Evolutionary conservation across 106 monocot species (phyloP), one percentile per base, ranked within the genome.

Genomic region (Phalaenopsis aphrodite): DNA sequence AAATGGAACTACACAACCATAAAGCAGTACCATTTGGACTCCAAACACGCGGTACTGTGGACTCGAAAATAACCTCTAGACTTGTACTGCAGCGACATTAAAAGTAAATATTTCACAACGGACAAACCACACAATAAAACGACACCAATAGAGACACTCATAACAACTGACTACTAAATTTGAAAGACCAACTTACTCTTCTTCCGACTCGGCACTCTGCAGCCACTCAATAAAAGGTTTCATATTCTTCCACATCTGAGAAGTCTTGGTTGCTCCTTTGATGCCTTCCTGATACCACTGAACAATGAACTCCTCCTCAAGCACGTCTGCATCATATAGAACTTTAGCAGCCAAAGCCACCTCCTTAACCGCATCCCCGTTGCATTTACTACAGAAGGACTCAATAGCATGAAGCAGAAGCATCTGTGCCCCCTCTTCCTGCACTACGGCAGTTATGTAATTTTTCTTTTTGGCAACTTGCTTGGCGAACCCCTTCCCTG

Each of bases 211-310:
- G 0, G 87, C 89, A 57, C 41, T 94, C 87, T 86, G 88, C 3
- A 96, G 91, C 96, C 96, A 96, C 82, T 96, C 96, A 2, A 96
- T 81, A 68, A 96, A 92, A 15, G 93, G 96, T 55, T 89, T 96
- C 81, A 90, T 78, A 41, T 87, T 91, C 84, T 93, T 91, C 93
- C 87, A 86, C 4, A 88, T 76, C 79, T 15, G 81, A 19, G 85
- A 79, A 68, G 55, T 75, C 78, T 79, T 87, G 71, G 56, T 75
- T 8, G 67, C 80, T 30, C 79, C 85, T 48, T 56, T 64, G 0
- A 79, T 56, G 18, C 91, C 91, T 36, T 88, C 80, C 24, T 92
- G n/a, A 37, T 86, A 93, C 96, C 96, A 96, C 77, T 84, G 67
- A 42, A 90, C 76, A 8, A 96, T 87, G 39, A 37, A 57, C 47